Percentiles rank a stretch among this genome's conserved stretches.
These are phyloP conservation scores for Venturia pyrina DNA, from an alignment of 2,329 filamentous ascomycete genomes.

Conservation along the genomic window DNA sequence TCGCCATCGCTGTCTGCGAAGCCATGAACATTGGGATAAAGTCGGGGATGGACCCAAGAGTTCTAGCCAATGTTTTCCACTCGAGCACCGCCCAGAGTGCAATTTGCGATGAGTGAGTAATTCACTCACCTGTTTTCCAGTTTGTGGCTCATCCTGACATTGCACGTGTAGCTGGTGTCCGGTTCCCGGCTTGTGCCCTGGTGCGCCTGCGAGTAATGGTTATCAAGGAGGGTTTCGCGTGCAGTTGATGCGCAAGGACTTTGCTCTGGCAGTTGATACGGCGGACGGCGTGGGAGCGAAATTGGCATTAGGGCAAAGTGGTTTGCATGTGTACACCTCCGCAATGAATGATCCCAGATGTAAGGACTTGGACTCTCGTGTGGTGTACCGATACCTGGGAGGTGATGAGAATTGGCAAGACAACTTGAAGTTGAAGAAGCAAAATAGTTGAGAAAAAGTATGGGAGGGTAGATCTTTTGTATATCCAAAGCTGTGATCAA, in stretches of 20 bases:
- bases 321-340: slow-evolving; percentile 41
- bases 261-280: slow-evolving; percentile 44
- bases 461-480: neutral
- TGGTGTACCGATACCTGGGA: slow-evolving; percentile 47
- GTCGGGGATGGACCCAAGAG: slow-evolving; percentile 44
- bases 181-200: slow-evolving; percentile 39
- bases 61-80: slow-evolving; percentile 42
- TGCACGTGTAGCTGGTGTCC: slow-evolving; percentile 31
- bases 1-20: slow-evolving; percentile 48
- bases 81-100: slow-evolving; percentile 43
- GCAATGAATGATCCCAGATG: slow-evolving; percentile 43
- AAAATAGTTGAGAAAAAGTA: neutral
- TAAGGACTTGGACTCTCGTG: slow-evolving; percentile 45
- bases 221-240: slow-evolving; percentile 49
- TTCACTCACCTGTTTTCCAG: neutral
- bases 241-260: slow-evolving; percentile 51
- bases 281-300: slow-evolving; percentile 42
- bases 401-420: slow-evolving; percentile 42
- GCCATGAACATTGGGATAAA: slow-evolving; percentile 52
- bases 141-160: neutral
- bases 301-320: slow-evolving; percentile 40
- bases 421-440: neutral
- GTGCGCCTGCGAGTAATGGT: slow-evolving; percentile 38
- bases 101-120: slow-evolving; percentile 33
- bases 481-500: neutral